Base-by-base conservation (phyloP, 805 yeast genomes). In the Monosporozyma solicola region DNA sequence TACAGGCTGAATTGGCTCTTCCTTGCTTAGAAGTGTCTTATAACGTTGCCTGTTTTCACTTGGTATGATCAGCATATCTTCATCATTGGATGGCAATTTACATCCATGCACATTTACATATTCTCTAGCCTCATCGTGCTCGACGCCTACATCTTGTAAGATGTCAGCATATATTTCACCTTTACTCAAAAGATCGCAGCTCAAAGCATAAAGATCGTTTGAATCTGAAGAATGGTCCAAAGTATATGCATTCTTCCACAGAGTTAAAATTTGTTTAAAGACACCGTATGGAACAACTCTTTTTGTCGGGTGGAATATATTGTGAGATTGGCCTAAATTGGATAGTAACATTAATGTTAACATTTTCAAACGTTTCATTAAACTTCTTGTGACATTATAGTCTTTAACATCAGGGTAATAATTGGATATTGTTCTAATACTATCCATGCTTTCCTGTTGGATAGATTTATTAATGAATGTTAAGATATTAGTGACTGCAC, bases 401-500 rank as follows among this genome's bases (percentile, higher is more conserved):
- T 61, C 62, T 24, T 61, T 57, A 11, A 53, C 37, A 37, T 51
- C 51, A 7, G 64, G 64, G 51, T 63, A 63, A 49, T 58, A 67
- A 5, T 54, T 50, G 25, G 56, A 55, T 29, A 63, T 59, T 46
- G 59, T 59, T 27, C 56, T 55, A 15, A 67, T 53, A 47, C 57
- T 62, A 49, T 66, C 71, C 62, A 68, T 59, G 8, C 61, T 58
- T 3, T 73, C 73, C 47, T 66, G 65, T 10, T 73, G 71, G 2
- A 75, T 73, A 0, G 77, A 66, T 49, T 75, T 76, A n/a, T 75
- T 73, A 57, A 78, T 72, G 9, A 80, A 69, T 2, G 72, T 68
- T 4, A 81, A 61, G 1, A 74, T 63, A 46, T 73, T 74, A 49
- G 73, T 67, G 9, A 79, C 62, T n/a, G 77, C 69, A 39, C 74